These are phyloP conservation scores for Fusarium staphyleae DNA, from an alignment of 2,329 filamentous ascomycete species.

Conservation along the genomic window DNA sequence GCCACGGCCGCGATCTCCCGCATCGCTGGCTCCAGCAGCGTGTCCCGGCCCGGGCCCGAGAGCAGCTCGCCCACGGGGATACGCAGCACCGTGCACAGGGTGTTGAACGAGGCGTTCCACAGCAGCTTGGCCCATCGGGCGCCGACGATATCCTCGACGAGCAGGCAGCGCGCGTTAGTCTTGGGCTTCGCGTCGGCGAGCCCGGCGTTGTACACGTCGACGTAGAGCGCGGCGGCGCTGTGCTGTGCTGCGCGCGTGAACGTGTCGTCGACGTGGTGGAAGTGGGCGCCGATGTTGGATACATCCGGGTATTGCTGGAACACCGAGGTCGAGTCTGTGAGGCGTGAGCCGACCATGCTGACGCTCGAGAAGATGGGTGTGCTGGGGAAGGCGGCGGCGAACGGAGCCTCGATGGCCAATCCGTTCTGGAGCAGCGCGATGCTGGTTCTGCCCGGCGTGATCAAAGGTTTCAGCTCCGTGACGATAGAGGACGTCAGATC, in stretches of 20 bases:
- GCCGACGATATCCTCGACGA: slow-evolving; percentile 51
- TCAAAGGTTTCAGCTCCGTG: slow-evolving; percentile 58
- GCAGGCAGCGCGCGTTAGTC: slow-evolving; percentile 52
- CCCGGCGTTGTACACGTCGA: slow-evolving; percentile 56
- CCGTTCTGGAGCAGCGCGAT: slow-evolving; percentile 69
- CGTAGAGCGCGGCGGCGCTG: slow-evolving; percentile 51
- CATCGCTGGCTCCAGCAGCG: slow-evolving; percentile 61
- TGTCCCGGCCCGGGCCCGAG: slow-evolving; percentile 52
- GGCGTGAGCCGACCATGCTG: slow-evolving; percentile 59
- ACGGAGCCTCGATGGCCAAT: slow-evolving; percentile 66
- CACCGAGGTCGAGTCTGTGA: slow-evolving; percentile 55
- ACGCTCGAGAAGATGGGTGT: slow-evolving; percentile 63
- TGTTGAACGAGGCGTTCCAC: slow-evolving; percentile 59
- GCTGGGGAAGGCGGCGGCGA: slow-evolving; percentile 57
- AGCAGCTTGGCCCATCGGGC: slow-evolving; percentile 60
- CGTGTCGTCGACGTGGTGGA: slow-evolving; percentile 53
- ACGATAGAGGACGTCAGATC: slow-evolving; percentile 58
- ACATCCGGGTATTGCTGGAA: slow-evolving; percentile 60
- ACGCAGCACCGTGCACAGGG: slow-evolving; percentile 58
- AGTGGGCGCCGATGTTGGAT: slow-evolving; percentile 57
- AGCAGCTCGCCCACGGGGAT: slow-evolving; percentile 60
- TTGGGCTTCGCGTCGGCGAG: no score
- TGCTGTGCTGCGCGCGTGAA: slow-evolving; percentile 36
- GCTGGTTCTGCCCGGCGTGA: slow-evolving; percentile 58
- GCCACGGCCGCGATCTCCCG: slow-evolving; percentile 58